Conservation (phyloP, 768 basidiomycete genomes). For the Favolaschia claudopus region DNA sequence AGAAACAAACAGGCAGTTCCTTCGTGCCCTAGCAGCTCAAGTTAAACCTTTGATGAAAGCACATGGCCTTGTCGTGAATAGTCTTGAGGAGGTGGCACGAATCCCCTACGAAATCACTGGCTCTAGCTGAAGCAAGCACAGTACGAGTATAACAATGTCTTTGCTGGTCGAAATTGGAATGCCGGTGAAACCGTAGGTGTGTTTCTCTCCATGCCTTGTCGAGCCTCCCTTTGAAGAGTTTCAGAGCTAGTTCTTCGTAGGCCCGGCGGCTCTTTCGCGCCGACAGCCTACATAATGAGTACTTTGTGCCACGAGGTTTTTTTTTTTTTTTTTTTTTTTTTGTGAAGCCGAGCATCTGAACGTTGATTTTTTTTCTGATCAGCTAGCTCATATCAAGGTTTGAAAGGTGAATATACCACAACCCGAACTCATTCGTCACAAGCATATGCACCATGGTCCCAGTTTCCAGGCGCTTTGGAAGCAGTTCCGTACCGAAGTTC, state of each 20-base stretch:
- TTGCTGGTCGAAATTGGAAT: constrained; percentile 88
- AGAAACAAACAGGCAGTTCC: constrained; percentile 50
- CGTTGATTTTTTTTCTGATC: constrained; percentile 15
- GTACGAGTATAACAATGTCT: constrained; percentile 83
- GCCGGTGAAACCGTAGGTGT: constrained; percentile 80
- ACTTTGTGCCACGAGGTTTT: constrained; percentile 85
- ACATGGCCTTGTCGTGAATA: constrained; percentile 79
- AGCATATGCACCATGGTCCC: constrained; percentile 86
- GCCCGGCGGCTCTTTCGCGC: constrained; percentile 64
- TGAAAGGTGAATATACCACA: background rate
- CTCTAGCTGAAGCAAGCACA: constrained; percentile 35
- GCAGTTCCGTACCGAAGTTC: constrained; percentile 69
- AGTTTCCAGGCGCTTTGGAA: constrained; percentile 81
- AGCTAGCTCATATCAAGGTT: constrained; percentile 89
- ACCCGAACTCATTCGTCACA: background rate
- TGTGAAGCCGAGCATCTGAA: background rate
- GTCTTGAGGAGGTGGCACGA: constrained; percentile 77
- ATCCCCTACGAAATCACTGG: background rate
- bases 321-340: constrained; percentile 28
- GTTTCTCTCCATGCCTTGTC: background rate
- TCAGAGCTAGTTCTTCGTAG: constrained; percentile 81
- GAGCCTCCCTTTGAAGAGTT: background rate
- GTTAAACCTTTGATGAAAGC: constrained; percentile 84
- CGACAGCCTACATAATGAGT: constrained; percentile 74
- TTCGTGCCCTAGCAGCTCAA: constrained; percentile 84